phyloP scores from a whole-genome alignment of 768 basidiomycete species.

The Amanita polypyramis region DNA sequence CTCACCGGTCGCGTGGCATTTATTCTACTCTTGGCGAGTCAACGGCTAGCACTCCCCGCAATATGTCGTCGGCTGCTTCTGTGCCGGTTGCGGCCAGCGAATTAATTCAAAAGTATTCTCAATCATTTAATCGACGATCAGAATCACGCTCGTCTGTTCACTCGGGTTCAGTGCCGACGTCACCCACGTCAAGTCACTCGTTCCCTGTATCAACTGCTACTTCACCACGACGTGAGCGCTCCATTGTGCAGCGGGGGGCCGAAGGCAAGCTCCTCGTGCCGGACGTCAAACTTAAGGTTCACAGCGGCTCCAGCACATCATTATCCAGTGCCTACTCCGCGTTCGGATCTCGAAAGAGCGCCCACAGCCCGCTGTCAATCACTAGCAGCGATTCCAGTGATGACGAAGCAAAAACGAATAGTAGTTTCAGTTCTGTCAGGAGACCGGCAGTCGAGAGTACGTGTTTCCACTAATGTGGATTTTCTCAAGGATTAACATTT shows the following conservation, averaged over 20 bases:
- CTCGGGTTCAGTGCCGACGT: conserved; percentile 22
- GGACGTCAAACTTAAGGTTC: conserved; percentile 29
- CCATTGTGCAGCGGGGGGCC: conserved; percentile 46
- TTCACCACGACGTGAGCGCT: conserved; percentile 33
- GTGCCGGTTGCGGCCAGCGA: conserved; percentile 27
- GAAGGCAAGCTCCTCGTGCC: conserved; percentile 55
- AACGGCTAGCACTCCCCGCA: conserved; percentile 10
- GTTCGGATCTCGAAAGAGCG: conserved; percentile 15
- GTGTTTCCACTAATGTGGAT: background rate
- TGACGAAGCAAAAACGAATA: conserved; percentile 19
- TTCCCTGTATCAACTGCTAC: conserved; percentile 23
- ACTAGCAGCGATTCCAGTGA: conserved; percentile 17
- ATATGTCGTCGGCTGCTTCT: conserved; percentile 9
- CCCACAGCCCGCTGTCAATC: conserved; percentile 24
- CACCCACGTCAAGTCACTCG: conserved; percentile 25
- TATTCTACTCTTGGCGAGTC: conserved; percentile 34
- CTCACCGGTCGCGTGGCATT: conserved; percentile 38
- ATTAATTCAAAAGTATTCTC: conserved; percentile 43
- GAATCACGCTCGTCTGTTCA: conserved; percentile 37
- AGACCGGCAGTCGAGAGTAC: conserved; percentile 44
- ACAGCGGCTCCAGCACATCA: conserved; percentile 25
- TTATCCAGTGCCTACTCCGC: conserved; percentile 22
- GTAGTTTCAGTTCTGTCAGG: conserved; percentile 16
- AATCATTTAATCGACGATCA: conserved; percentile 44
- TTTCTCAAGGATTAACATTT: conserved; percentile 9